These are phyloP conservation scores for Auriculariales sp. DNA, from an alignment of 768 basidiomycete species.

Conservation along the genomic window DNA sequence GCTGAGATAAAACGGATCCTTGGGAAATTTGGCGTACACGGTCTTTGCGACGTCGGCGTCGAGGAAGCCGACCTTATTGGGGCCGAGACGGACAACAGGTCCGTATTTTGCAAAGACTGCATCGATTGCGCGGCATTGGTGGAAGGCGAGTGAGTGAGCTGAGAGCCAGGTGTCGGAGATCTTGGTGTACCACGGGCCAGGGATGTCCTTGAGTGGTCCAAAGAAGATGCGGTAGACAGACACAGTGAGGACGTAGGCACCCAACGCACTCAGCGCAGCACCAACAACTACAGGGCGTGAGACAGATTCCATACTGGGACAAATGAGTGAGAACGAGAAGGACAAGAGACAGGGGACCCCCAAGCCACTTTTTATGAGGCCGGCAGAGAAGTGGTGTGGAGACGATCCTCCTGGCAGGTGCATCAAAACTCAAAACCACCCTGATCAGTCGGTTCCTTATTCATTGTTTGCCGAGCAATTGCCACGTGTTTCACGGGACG, in stretches of 20 bases:
- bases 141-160: slow-evolving; percentile 57
- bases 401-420: too few relatives aligned
- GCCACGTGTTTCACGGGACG: too few relatives aligned
- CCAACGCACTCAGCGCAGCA: not conserved
- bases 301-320: too few relatives aligned
- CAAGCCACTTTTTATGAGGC: too few relatives aligned
- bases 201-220: slow-evolving; percentile 58
- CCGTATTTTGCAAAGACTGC: slow-evolving; percentile 56
- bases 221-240: slow-evolving; percentile 35
- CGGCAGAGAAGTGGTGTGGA: too few relatives aligned
- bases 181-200: slow-evolving; percentile 71
- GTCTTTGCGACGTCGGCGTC: not conserved
- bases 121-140: slow-evolving; percentile 59
- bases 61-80: slow-evolving; percentile 36
- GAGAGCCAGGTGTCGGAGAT: slow-evolving; percentile 60
- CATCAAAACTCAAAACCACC: too few relatives aligned
- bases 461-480: too few relatives aligned
- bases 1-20: not conserved
- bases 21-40: not conserved
- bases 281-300: too few relatives aligned
- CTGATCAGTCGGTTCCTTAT: too few relatives aligned
- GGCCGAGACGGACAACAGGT: slow-evolving; percentile 64
- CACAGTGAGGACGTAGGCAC: slow-evolving; percentile 12
- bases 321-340: too few relatives aligned
- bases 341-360: too few relatives aligned